Evolutionary conservation across 441 rosid genomes (phyloP).

Genomic region (Biscutella laevigata): DNA sequence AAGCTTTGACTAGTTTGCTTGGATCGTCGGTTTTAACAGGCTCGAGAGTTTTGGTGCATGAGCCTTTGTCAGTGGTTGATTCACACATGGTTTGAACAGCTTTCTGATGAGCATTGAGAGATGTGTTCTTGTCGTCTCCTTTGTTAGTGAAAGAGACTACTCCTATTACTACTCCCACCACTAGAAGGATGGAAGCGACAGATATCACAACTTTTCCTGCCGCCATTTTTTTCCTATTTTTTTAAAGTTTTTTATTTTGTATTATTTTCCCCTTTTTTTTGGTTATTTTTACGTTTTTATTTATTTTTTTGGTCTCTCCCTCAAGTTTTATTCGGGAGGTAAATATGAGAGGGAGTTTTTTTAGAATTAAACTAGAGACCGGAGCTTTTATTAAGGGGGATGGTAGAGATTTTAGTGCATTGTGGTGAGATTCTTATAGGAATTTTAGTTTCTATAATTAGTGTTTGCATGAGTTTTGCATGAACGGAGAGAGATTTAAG

Average conservation of each 20-base stretch:
- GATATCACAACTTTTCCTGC: slow-evolving; percentile 43
- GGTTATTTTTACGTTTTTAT: not conserved
- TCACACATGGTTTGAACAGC: slow-evolving; percentile 50
- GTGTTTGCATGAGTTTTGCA: slow-evolving; percentile 9
- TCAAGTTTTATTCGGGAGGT: slow-evolving; percentile 26
- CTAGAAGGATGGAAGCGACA: slow-evolving; percentile 48
- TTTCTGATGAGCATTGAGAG: no score
- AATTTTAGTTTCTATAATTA: slow-evolving; percentile 21
- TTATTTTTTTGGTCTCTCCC: slow-evolving; percentile 13
- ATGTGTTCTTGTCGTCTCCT: no score
- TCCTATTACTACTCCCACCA: slow-evolving; percentile 53
- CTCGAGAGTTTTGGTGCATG: slow-evolving; percentile 49
- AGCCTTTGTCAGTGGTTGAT: slow-evolving; percentile 47
- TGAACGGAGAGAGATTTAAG: slow-evolving; percentile 14
- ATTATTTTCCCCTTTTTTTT: not conserved
- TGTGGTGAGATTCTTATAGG: slow-evolving; percentile 20
- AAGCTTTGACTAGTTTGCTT: slow-evolving; percentile 43
- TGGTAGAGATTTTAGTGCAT: slow-evolving; percentile 4
- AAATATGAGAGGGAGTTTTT: slow-evolving; percentile 22
- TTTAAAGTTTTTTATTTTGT: not conserved
- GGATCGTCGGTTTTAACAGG: slow-evolving; percentile 46
- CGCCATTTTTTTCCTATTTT: slow-evolving; percentile 27
- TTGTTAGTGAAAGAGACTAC: slow-evolving; percentile 34
- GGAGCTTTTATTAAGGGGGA: slow-evolving; percentile 11
- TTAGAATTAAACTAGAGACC: slow-evolving; percentile 17